A percentile compares a stretch with the other conserved stretches of the same genome.
Evolutionary conservation across 2,329 filamentous ascomycete species (phyloP).

Genomic region (Verticillium tricorpus): DNA sequence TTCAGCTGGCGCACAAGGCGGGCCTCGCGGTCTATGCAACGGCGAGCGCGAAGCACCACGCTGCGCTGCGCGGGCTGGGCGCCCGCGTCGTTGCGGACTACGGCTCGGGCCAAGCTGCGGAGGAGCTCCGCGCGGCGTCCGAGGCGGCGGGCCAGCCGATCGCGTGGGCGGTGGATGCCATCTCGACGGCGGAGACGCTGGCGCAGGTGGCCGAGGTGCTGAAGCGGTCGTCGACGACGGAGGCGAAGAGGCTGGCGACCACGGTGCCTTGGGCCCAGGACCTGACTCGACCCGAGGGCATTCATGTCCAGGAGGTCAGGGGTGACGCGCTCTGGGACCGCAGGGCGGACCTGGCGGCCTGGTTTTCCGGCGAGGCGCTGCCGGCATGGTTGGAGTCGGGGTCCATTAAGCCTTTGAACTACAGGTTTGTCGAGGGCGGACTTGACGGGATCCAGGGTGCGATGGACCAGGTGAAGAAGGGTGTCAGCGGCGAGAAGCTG

Average conservation of each 20-base stretch:
- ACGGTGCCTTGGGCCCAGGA: background rate
- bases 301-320: background rate
- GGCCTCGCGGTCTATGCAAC: slow-evolving; percentile 13
- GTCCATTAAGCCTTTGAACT: slow-evolving; percentile 33
- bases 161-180: slow-evolving; percentile 8
- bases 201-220: background rate
- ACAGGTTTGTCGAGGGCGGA: slow-evolving; percentile 32
- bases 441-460: slow-evolving; percentile 32
- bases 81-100: slow-evolving; percentile 13
- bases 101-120: background rate
- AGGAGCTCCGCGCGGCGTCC: slow-evolving; percentile 2
- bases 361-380: slow-evolving; percentile 2
- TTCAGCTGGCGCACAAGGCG: slow-evolving; percentile 12
- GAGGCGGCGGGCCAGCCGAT: background rate
- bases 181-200: slow-evolving; percentile 1
- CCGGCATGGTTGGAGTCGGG: slow-evolving; percentile 23
- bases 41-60: slow-evolving; percentile 12
- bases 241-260: background rate
- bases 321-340: background rate
- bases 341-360: slow-evolving; percentile 1
- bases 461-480: slow-evolving; percentile 34
- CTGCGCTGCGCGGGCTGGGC: slow-evolving; percentile 8
- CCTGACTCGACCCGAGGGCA: background rate
- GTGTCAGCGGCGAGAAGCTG: slow-evolving; percentile 38
- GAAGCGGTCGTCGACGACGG: background rate